These are phyloP conservation scores for Pochonia chlamydosporia DNA, from an alignment of 2,329 filamentous ascomycete species.

Conservation along the genomic window DNA sequence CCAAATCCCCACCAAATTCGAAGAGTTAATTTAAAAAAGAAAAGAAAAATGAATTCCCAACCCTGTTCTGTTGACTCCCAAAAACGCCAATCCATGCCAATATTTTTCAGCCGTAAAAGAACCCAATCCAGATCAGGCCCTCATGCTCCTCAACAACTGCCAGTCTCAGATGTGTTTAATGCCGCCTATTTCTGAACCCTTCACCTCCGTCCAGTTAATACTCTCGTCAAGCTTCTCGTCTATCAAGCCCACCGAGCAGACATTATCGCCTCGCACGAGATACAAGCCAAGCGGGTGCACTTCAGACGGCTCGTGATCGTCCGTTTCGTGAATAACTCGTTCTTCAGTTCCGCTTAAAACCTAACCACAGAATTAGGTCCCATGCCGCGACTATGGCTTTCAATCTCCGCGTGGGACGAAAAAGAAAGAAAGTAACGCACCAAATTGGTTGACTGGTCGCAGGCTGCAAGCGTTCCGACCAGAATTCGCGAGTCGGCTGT, in stretches of 20 bases:
- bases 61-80: background rate
- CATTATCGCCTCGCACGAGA: slow-evolving; percentile 89
- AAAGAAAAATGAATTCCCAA: background rate
- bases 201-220: slow-evolving; percentile 90
- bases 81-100: slow-evolving; percentile 13
- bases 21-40: slow-evolving; percentile 11
- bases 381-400: background rate
- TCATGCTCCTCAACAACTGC: background rate
- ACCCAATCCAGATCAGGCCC: background rate
- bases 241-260: slow-evolving; percentile 82
- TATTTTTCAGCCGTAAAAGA: background rate
- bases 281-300: slow-evolving; percentile 84
- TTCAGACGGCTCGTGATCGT: slow-evolving; percentile 75
- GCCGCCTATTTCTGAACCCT: slow-evolving; percentile 73
- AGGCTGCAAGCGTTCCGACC: slow-evolving; percentile 75
- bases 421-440: slow-evolving; percentile 30
- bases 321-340: slow-evolving; percentile 79
- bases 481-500: slow-evolving; percentile 88
- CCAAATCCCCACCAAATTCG: no score
- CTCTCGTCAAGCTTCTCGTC: slow-evolving; percentile 84
- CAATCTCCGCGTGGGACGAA: background rate
- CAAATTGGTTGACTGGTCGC: slow-evolving; percentile 89
- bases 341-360: slow-evolving; percentile 80
- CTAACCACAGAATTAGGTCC: slow-evolving; percentile 25
- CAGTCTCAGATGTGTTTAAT: slow-evolving; percentile 66